Base-by-base conservation (phyloP, 495 filamentous ascomycete genomes). In the Penicillium parvum region DNA sequence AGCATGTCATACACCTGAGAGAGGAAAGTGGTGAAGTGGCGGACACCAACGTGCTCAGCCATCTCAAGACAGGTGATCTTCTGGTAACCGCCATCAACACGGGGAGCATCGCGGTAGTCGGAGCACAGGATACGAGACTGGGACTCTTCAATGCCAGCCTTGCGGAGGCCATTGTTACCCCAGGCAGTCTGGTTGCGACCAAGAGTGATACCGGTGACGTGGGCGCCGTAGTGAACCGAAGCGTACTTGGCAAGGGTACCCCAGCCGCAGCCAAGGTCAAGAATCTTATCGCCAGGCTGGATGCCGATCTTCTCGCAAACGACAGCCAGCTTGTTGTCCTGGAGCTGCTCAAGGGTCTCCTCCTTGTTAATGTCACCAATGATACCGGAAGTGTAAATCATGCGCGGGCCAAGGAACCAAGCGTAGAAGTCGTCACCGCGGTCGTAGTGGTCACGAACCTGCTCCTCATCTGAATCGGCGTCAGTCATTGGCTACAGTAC, bases 21-120 rank as follows among this genome's bases (percentile, higher is more conserved):
- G 35, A 78, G 54, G 68, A 85, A 85, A 37, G 65, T 67, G 28
- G 56, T 55, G 54, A 85, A 79, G 57, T 84, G 74, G 21, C 80
- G 77, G 5, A 85, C 78, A 55, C 82, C 82, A 39, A 85, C 82
- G 53, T 85, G 82, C 61, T 85, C 82, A n/a, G 81, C 82, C 82
- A 85, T 85, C 60, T 85, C 82, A n/a, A 85, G 69, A 55, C 82
- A 85, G 36, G 82, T 85, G 56, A 85, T 84, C 60, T 83, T 82
- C 57, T 79, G 74, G 63, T 81, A 85, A 7, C 75, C 72, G 37
- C 79, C 78, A 14, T 73, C 53, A 7, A 77, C 71, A n/a, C 74
- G 65, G 21, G 77, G 70, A 55, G 83, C 75, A 56, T 85, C 82
- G 45, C 82, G 81, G 69, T 85, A 85, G 63, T 85, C 82, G 64